These are phyloP conservation scores for Colletotrichum musicola DNA, from an alignment of 2,329 filamentous ascomycete species.

Conservation along the genomic window DNA sequence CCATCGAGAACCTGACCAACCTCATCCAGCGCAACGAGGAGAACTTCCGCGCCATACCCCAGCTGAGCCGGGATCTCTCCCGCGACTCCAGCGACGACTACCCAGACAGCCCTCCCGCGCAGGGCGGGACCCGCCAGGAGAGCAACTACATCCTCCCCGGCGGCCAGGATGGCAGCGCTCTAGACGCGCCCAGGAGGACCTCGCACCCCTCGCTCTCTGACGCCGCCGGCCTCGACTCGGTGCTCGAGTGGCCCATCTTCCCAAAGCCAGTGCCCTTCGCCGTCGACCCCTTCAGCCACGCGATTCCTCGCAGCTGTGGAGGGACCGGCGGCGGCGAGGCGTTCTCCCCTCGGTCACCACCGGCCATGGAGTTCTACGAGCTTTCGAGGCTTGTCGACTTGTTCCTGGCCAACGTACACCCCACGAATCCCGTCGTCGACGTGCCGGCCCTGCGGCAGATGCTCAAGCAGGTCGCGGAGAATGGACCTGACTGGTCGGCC, in stretches of 20 bases:
- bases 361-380: constrained; percentile 35
- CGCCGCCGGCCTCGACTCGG: constrained; percentile 35
- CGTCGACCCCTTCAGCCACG: constrained; percentile 28
- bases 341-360: constrained; percentile 27
- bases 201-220: constrained; percentile 16
- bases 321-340: constrained; percentile 9
- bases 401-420: constrained; percentile 31
- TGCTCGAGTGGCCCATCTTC: constrained; percentile 36
- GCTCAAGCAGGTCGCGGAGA: constrained; percentile 38
- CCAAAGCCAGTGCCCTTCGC: constrained; percentile 37
- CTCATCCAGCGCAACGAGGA: constrained; percentile 38
- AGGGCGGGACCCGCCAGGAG: constrained; percentile 7
- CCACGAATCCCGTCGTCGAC: constrained; percentile 36
- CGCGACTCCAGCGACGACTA: constrained; percentile 31
- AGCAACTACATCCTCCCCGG: not conserved
- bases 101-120: constrained; percentile 31
- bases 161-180: constrained; percentile 1
- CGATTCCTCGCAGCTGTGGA: constrained; percentile 4
- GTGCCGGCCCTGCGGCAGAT: constrained; percentile 25
- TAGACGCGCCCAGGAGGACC: constrained; percentile 11
- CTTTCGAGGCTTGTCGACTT: constrained; percentile 29
- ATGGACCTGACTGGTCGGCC: constrained; percentile 39
- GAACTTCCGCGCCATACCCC: constrained; percentile 35
- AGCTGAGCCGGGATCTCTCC: constrained; percentile 34
- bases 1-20: constrained; percentile 36